Evolutionary conservation across 1,284 basidiomycete genomes (phyloP), one percentile per base, ranked within the genome.

Genomic region (Baeospora myosura): DNA sequence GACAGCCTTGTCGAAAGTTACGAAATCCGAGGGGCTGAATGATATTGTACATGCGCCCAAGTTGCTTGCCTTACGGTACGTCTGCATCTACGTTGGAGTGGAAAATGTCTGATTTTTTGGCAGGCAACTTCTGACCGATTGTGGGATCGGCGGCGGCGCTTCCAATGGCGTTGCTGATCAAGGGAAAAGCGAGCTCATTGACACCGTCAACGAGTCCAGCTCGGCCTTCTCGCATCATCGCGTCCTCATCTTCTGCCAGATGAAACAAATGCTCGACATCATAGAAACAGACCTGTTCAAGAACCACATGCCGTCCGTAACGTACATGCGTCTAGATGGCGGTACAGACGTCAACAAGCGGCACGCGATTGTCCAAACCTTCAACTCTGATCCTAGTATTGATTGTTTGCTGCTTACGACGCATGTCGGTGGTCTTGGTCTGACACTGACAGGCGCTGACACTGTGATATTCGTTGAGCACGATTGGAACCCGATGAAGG

Each of bases 401-500:
- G 96, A 99, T 61, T 95, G 93, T 49, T 70, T 99, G 17, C 72
- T 99, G 14, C 72, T 99, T 45, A 99, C 96, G 0, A 99, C 96
- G 0, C 90, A 93, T 50, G 95, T 99, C 35, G 96, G 96, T 47
- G 96, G 96, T 4, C 70, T 99, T 10, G 96, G 96, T 1, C 66
- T 99, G 51, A 99, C 96, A 16, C 68, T 99, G 51, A 99, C 96
- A 0, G 95, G 96, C 18, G 96, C 96, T 6, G 96, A 98, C 61
- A 98, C 96, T 1, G 96, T 99, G 50, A 97, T 99, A 50, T 98
- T 99, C 56, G 92, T 98, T 37, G 96, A 99, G 61, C 96, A 98
- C 61, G 96, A 99, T 61, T 98, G 96, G 96, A 99, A 99, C 62
- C 96, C 96, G 14, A 97, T 96, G 93, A 98, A 98, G 63, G 96